Conservation (phyloP, 768 basidiomycete genomes). For the Suillus tomentosus region DNA sequence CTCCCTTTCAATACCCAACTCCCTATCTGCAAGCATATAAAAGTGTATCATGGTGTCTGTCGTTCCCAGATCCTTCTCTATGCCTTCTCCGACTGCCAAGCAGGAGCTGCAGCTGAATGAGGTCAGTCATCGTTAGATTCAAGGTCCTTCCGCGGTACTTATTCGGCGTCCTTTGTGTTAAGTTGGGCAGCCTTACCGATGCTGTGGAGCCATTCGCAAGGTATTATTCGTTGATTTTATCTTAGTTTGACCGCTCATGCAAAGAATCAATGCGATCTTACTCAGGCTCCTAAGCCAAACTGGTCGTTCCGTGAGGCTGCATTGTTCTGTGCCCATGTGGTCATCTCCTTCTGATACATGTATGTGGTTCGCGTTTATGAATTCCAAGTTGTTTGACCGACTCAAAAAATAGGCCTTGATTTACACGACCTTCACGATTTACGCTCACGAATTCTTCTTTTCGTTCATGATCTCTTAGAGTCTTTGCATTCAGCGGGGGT, state of each 20-base stretch:
- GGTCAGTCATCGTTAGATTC: slow-evolving; percentile 28
- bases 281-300: slow-evolving; percentile 51
- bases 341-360: slow-evolving; percentile 58
- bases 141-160: slow-evolving; percentile 13
- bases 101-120: slow-evolving; percentile 38
- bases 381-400: neutral
- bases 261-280: slow-evolving; percentile 9
- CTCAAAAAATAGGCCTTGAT: slow-evolving; percentile 51
- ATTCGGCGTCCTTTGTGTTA: slow-evolving; percentile 9
- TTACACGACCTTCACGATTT: slow-evolving; percentile 70
- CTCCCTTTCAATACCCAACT: slow-evolving; percentile 6
- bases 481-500: slow-evolving; percentile 64
- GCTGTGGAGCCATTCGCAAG: slow-evolving; percentile 65
- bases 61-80: slow-evolving; percentile 21
- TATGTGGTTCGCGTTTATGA: slow-evolving; percentile 33
- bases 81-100: slow-evolving; percentile 13
- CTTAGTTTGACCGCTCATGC: slow-evolving; percentile 2
- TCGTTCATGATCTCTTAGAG: slow-evolving; percentile 65
- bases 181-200: slow-evolving; percentile 56
- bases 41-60: slow-evolving; percentile 34
- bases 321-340: slow-evolving; percentile 73
- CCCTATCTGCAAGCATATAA: slow-evolving; percentile 18
- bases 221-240: slow-evolving; percentile 32
- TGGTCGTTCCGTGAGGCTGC: slow-evolving; percentile 52
- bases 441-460: slow-evolving; percentile 58